phyloP scores from a whole-genome alignment of 768 basidiomycete genomes.

The Mycena sanguinolenta region DNA sequence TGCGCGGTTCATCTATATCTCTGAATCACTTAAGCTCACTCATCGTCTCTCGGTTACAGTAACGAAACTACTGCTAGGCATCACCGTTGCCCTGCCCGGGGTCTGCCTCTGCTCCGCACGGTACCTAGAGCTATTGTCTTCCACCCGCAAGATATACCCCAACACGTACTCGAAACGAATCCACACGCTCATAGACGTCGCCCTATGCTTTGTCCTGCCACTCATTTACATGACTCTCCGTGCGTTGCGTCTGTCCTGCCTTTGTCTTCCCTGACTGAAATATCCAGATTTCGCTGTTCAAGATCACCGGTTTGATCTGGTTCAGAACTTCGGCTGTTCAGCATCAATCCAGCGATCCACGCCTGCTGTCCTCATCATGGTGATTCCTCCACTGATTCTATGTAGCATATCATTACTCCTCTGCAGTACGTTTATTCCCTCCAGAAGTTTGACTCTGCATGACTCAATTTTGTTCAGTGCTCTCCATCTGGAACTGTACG shows the following conservation, averaged over 20 bases:
- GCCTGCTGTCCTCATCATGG: slow-evolving; percentile 23
- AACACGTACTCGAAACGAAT: slow-evolving; percentile 31
- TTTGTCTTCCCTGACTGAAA: too few species aligned
- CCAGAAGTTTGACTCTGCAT: too few species aligned
- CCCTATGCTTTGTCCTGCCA: slow-evolving; percentile 26
- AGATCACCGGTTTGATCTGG: slow-evolving; percentile 32
- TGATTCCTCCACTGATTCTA: slow-evolving; percentile 16
- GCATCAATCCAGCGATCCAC: slow-evolving; percentile 29
- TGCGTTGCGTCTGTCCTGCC: not conserved
- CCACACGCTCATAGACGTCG: slow-evolving; percentile 27
- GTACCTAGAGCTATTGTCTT: slow-evolving; percentile 24
- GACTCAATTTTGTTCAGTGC: too few species aligned
- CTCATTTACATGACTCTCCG: slow-evolving; percentile 32
- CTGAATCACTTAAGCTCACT: not conserved
- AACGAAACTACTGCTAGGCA: slow-evolving; percentile 22
- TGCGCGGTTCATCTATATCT: not conserved
- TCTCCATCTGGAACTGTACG: slow-evolving; percentile 7
- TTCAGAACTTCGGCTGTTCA: slow-evolving; percentile 23
- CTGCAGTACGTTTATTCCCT: slow-evolving; percentile 17
- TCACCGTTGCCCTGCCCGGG: slow-evolving; percentile 21
- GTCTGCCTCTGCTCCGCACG: slow-evolving; percentile 31
- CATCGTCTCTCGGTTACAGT: not conserved
- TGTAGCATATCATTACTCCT: slow-evolving; percentile 22
- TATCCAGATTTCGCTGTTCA: slow-evolving; percentile 31
- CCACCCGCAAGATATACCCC: slow-evolving; percentile 29